Base-by-base conservation (phyloP, 2,329 filamentous ascomycete species). In the Berkeleyomyces basicola region DNA sequence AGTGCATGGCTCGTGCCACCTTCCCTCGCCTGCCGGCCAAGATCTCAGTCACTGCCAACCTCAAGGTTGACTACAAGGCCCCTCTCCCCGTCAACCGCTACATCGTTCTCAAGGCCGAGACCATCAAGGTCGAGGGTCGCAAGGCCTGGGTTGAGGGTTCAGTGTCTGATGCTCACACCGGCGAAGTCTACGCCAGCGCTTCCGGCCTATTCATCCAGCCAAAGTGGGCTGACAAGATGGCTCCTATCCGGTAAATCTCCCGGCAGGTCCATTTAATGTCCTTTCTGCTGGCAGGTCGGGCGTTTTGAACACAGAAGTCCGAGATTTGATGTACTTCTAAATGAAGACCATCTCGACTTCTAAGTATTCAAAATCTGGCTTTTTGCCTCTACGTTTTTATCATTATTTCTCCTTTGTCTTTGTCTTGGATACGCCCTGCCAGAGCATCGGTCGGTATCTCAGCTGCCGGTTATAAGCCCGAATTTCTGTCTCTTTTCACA, bases 111-210 rank as follows among this genome's bases (percentile, higher is more conserved):
- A 80, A 82, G 66, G 91, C 89, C 3, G 82, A 83, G 71, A 96
- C 91, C 23, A 85, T 82, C 7, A 91, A 87, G 75, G 87, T 92
- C 1, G 90, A 97, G 71, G 92, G 93, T 0, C 80, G 93, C 66
- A 97, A 97, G 77, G 92, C 90, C 10, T 96, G 90, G 90, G 90
- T 96, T 0, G 86, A 88, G 74, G 93, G 90, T 11, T 58, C 55
- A 7, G 63, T 64, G 5, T 43, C 37, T 31, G 63, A 64, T 58
- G 63, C 63, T 16, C 47, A 44, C 36, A 64, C 63, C 7, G 63
- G 63, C 53, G 40, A 64, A 39, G 59, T 64, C 6, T 64, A 64
- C n/a, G 63, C 63, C 7, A 51, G 33, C 5, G 63, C 63, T 4
- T 46, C 53, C 4, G 63, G 63, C 23, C 55, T 64, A 37, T 64